Conservation (phyloP, 257 asterid genomes). For the Orobanche coerulescens region DNA sequence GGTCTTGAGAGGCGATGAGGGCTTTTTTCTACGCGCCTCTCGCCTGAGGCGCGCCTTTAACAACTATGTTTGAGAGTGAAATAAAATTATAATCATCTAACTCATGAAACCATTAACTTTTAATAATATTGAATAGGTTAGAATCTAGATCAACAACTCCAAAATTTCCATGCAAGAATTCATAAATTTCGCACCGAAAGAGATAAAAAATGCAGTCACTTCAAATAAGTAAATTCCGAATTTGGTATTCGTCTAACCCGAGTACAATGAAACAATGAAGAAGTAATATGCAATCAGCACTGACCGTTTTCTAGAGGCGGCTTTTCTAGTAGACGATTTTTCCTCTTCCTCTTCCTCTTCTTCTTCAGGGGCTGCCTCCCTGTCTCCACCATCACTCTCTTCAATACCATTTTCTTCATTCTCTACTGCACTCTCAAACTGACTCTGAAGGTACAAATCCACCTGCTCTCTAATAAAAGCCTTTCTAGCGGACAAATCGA, state of each 20-base stretch:
- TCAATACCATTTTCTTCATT: conserved; percentile 31
- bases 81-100: no score
- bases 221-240: background rate
- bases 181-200: background rate
- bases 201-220: background rate
- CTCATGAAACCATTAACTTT: no score
- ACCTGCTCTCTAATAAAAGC: conserved; percentile 28
- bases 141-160: no score
- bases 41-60: no score
- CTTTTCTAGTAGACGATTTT: background rate
- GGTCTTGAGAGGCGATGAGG: no score
- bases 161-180: no score
- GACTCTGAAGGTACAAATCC: conserved; percentile 55
- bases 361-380: conserved; percentile 19
- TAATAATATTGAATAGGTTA: no score
- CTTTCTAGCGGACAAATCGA: background rate
- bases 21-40: no score
- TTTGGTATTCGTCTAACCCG: no score
- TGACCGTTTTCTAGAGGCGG: background rate
- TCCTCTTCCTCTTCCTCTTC: conserved; percentile 16
- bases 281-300: no score
- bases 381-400: conserved; percentile 18
- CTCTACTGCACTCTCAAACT: conserved; percentile 27
- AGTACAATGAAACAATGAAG: no score
- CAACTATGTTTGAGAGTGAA: no score